Evolutionary conservation across 2,329 filamentous ascomycete genomes (phyloP), one percentile per base, ranked within the genome.

Genomic region (Monascus ruber): DNA sequence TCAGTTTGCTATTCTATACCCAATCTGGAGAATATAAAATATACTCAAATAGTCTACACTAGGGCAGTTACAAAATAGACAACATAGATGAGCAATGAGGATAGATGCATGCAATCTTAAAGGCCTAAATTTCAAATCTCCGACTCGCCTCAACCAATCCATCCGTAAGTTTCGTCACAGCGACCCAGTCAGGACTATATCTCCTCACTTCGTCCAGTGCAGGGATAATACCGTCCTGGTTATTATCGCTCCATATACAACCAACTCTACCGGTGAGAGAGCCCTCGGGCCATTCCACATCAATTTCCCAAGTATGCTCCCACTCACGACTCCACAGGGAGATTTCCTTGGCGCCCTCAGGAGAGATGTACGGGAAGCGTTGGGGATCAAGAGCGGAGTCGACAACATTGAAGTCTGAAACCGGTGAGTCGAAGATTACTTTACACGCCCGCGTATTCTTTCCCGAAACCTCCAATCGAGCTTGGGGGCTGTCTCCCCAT

Each of bases 181-280:
- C 79, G 5, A 79, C 77, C 91, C 91, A 98, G 4, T 70, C 66
- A 1, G 91, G 91, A 49, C 79, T 72, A 62, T 79, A 95, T 56
- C 79, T 74, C 49, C 74, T 68, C 36, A 85, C 70, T 63, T 96
- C 88, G 50, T 91, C 83, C 37, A 89, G 74, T 1, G 88, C 88
- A 0, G 89, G 88, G 35, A 96, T 87, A 1, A 72, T 71, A 3
- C 77, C 81, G 2, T 64, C 61, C 29, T 68, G 65, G 53, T 95
- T 95, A 34, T 76, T 79, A 64, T 98, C 91, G 52, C 82, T 86
- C 87, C 88, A 96, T 27, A 84, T 68, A 62, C 91, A 96, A 10
- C 81, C 72, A 1, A 88, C 77, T 28, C 67, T 72, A 1, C 87
- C 84, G 46, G 70, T 72, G 28, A 86, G 52, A 11, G 61, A 53